Evolutionary conservation across 164 flowering plant genomes (phyloP), one percentile per base, ranked within the genome.

Genomic region (Chimonanthus salicifolius): DNA sequence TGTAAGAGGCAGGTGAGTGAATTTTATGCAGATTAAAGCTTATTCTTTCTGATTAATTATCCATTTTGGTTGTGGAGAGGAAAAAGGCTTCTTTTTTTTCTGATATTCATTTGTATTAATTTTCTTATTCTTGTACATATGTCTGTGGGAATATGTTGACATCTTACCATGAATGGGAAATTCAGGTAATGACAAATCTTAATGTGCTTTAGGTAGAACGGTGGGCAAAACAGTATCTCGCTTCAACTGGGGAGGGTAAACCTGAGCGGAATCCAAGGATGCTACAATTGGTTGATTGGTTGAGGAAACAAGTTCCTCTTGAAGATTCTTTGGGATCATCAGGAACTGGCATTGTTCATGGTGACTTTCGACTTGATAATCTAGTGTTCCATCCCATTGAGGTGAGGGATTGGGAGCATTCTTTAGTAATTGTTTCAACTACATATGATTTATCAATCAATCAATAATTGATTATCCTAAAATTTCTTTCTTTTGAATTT

Each of bases 291-390:
- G 74, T 79, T 78, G 83, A 78, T 64, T 96, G 99, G 98, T 75
- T 94, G 64, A 86, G 82, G 44, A 77, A 88, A 20, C 82, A 92
- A 77, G 81, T 95, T 72, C 99, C 99, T 72, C 64, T 33, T 45
- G 97, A 92, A 85, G 98, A 95, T 89, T 87, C 98, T 77, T 84
- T 93, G 7, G 89, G 83, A 66, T 85, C 84, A 72, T 76, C 88
- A 44, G 83, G 85, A 64, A 65, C 70, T 46, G 94, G 99, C 71
- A 82, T 93, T 71, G 99, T 95, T 79, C 99, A 95, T 88, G 99
- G 99, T 49, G 99, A 95, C 78, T 93, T 88, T 76, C 91, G 98
- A 72, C 82, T 95, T 76, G 99, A 95, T 82, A 95, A 95, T 82
- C 81, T 93, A 67, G 90, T 95, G 69, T 94, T 95, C 76, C 98